Conservation (phyloP, 2,329 filamentous ascomycete genomes). For the Xylaria arbuscula region DNA sequence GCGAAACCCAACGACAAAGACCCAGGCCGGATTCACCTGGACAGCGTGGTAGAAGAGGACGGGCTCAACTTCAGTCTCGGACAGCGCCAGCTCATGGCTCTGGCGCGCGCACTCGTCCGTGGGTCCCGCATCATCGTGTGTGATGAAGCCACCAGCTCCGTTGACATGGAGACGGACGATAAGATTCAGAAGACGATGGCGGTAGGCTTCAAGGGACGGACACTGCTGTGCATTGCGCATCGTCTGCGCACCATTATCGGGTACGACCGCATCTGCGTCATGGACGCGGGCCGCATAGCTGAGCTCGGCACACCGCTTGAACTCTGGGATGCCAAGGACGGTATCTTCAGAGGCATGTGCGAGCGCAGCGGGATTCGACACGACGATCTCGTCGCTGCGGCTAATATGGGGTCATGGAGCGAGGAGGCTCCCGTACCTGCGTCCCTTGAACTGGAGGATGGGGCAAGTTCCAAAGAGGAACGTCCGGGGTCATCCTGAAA, state of each 20-base stretch:
- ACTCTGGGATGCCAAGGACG: slow-evolving; percentile 72
- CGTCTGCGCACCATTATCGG: slow-evolving; percentile 90
- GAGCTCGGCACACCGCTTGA: slow-evolving; percentile 82
- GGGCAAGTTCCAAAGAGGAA: slow-evolving; percentile 19
- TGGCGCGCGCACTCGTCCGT: slow-evolving; percentile 89
- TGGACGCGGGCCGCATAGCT: slow-evolving; percentile 89
- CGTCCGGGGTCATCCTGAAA: slow-evolving; percentile 13
- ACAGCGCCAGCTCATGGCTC: slow-evolving; percentile 93
- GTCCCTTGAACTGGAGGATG: slow-evolving; percentile 2
- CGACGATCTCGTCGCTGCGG: slow-evolving; percentile 60
- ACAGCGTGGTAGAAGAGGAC: slow-evolving; percentile 89
- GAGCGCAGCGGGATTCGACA: slow-evolving; percentile 80
- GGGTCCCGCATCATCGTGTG: slow-evolving; percentile 93
- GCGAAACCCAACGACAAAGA: slow-evolving; percentile 56
- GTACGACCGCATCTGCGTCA: slow-evolving; percentile 96
- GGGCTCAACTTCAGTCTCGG: slow-evolving; percentile 96
- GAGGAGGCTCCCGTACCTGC: background rate
- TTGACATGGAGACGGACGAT: slow-evolving; percentile 96
- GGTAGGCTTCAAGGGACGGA: slow-evolving; percentile 84
- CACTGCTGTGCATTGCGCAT: slow-evolving; percentile 92
- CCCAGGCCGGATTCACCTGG: slow-evolving; percentile 76
- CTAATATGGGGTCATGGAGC: background rate
- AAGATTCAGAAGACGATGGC: slow-evolving; percentile 94
- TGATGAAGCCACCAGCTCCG: slow-evolving; percentile 92
- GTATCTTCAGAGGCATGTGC: slow-evolving; percentile 91